phyloP scores from a whole-genome alignment of 2,329 filamentous ascomycete genomes.

The Penicillium sp. region DNA sequence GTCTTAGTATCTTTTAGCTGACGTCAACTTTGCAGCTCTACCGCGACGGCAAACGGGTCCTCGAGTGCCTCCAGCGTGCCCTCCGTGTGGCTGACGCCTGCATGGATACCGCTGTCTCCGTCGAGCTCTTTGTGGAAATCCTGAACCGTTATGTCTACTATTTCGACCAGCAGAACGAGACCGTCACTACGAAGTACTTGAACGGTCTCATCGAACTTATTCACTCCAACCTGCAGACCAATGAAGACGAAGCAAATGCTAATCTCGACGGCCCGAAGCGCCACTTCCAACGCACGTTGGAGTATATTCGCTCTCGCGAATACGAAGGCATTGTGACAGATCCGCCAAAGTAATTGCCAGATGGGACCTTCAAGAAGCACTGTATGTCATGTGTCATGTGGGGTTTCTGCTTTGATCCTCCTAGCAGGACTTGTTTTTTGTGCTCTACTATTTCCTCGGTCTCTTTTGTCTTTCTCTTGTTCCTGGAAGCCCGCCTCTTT shows the following conservation, averaged over 20 bases:
- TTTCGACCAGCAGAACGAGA: constrained; percentile 98
- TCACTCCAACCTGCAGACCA: constrained; percentile 88
- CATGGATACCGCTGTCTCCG: constrained; percentile 96
- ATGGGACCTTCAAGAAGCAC: neutral
- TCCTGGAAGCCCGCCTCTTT: constrained; percentile 20
- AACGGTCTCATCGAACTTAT: constrained; percentile 98
- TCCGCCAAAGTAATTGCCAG: constrained; percentile 39
- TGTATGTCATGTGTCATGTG: neutral
- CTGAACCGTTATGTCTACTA: constrained; percentile 98
- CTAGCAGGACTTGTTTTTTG: neutral
- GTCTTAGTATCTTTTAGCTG: constrained; percentile 1
- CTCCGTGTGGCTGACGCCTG: constrained; percentile 95
- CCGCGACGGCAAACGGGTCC: constrained; percentile 92
- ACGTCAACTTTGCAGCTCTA: constrained; percentile 65
- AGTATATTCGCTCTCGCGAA: constrained; percentile 87
- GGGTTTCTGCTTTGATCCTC: neutral
- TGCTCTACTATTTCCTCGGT: constrained; percentile 16
- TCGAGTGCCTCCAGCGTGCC: constrained; percentile 93
- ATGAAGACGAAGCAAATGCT: constrained; percentile 63
- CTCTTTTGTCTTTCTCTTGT: constrained; percentile 9
- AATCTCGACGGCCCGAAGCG: constrained; percentile 85
- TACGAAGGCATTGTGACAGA: constrained; percentile 88
- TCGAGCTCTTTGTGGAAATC: constrained; percentile 98
- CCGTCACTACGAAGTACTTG: constrained; percentile 95
- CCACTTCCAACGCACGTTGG: constrained; percentile 91